Evolutionary conservation across 2,329 filamentous ascomycete species (phyloP).

Genomic region (Byssochlamys sp.): DNA sequence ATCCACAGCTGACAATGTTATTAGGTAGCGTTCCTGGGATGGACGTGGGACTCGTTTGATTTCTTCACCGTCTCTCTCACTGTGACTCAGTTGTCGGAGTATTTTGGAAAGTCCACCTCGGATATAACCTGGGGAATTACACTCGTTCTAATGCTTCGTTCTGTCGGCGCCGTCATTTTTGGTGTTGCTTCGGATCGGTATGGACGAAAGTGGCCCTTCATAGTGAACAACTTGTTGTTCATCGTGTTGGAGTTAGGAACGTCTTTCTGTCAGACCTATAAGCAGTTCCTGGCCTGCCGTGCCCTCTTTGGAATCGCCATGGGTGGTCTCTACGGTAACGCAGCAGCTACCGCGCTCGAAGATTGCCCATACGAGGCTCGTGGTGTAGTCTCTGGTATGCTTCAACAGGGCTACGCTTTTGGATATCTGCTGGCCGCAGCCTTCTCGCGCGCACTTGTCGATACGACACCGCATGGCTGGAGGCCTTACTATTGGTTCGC

Average conservation of each 20-base stretch:
- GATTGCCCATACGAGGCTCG: conserved; percentile 51
- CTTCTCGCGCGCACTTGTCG: conserved; percentile 41
- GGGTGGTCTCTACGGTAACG: conserved; percentile 55
- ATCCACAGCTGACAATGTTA: background rate
- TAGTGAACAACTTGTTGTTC: conserved; percentile 53
- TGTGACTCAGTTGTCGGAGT: conserved; percentile 42
- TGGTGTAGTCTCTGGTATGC: conserved; percentile 52
- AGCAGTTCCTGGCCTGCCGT: conserved; percentile 50
- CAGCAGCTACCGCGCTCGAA: conserved; percentile 53
- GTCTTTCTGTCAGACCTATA: conserved; percentile 50
- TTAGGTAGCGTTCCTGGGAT: conserved; percentile 36
- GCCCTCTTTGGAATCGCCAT: conserved; percentile 56
- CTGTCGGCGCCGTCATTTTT: conserved; percentile 50
- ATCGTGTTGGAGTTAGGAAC: conserved; percentile 52
- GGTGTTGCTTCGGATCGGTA: conserved; percentile 36
- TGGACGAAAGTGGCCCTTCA: conserved; percentile 51
- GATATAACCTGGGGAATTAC: conserved; percentile 54
- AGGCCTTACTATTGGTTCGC: conserved; percentile 84
- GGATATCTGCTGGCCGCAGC: conserved; percentile 54
- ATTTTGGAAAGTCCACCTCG: conserved; percentile 45
- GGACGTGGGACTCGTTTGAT: conserved; percentile 50
- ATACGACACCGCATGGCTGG: conserved; percentile 73
- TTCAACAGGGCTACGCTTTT: conserved; percentile 56
- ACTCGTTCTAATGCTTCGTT: conserved; percentile 51
- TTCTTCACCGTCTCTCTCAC: conserved; percentile 54